phyloP scores from a whole-genome alignment of 495 filamentous ascomycete species.

The Podospora comata region DNA sequence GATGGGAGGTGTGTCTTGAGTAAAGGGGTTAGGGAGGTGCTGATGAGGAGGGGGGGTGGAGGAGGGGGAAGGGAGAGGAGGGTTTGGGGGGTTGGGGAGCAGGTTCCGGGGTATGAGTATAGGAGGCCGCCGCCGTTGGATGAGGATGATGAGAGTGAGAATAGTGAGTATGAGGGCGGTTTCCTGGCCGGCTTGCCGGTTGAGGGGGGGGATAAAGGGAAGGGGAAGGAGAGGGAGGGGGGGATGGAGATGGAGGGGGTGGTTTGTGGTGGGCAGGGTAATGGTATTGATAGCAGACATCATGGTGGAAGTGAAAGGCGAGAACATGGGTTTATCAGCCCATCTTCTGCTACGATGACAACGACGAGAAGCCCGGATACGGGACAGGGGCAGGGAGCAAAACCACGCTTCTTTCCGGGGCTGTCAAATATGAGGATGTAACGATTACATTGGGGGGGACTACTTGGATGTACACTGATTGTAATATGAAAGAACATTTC shows the following conservation, averaged over 20 bases:
- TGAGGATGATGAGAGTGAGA: conserved; percentile 17
- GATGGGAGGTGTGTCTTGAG: conserved; percentile 22
- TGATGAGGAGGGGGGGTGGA: conserved; percentile 14
- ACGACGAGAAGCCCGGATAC: neutral
- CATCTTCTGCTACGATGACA: neutral
- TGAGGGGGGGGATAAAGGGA: conserved; percentile 14
- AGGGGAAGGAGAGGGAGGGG: conserved; percentile 6
- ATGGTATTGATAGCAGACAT: neutral
- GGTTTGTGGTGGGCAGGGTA: neutral
- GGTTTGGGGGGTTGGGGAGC: conserved; percentile 25
- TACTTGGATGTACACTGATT: neutral
- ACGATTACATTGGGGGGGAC: neutral
- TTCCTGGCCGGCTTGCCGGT: conserved; percentile 20
- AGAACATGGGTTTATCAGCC: neutral
- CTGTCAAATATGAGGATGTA: conserved; percentile 14
- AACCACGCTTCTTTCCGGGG: conserved; percentile 10
- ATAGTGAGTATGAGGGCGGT: conserved; percentile 17
- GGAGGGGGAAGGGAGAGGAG: neutral
- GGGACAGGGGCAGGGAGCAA: neutral
- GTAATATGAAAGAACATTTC: neutral
- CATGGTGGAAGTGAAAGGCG: neutral
- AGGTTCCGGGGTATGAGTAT: conserved; percentile 21
- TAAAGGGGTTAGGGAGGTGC: conserved; percentile 16
- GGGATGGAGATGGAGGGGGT: neutral
- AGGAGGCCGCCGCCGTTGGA: conserved; percentile 22